Evolutionary conservation across 2,329 filamentous ascomycete genomes (phyloP), one percentile per base, ranked within the genome.

Genomic region (Teratosphaeria destructans): DNA sequence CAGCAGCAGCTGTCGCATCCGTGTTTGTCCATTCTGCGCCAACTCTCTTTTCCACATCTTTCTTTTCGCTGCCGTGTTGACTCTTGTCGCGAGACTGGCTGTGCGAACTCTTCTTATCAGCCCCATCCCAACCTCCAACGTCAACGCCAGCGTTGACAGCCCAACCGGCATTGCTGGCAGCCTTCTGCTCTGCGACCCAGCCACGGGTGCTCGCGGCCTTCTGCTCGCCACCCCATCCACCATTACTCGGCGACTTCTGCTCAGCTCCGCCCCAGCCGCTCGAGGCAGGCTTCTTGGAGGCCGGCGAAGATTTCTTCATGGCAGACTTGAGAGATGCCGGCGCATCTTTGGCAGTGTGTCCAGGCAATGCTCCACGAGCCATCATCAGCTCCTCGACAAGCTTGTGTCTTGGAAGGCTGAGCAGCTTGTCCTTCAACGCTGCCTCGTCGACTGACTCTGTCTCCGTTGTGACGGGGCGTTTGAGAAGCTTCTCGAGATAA

Each of bases 401-500:
- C 61, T 72, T 61, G 35, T 71, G 66, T 64, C 71, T 73, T 14
- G 69, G 66, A 54, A 74, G 54, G 14, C 59, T 61, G 62, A 66
- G 60, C 57, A 70, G 53, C 34, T 58, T 61, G 23, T 66, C 53
- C 16, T 64, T 61, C 61, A 67, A 62, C 6, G 63, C 62, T 34
- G 65, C 59, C 32, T 64, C 19, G 0, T 62, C 60, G 16, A 67
- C 62, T 35, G 63, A 55, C 56, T 63, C 56, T 16, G 62, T 58
- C 19, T 67, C 68, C 39, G 61, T 68, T 26, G 65, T 60, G 47
- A 71, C 64, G 23, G 65, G 67, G 11, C 62, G 60, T 16, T 63
- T 64, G 19, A 76, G 65, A 35, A 77, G 71, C 52, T 68, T 63
- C 62, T 72, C 67, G 35, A 79, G 63, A 16, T 68, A 64, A 39